A percentile compares a stretch with the other conserved stretches of the same genome.
These are phyloP conservation scores for Asterionellopsis glacialis DNA, from an alignment of 108 stramenopile species.

Conservation along the genomic window DNA sequence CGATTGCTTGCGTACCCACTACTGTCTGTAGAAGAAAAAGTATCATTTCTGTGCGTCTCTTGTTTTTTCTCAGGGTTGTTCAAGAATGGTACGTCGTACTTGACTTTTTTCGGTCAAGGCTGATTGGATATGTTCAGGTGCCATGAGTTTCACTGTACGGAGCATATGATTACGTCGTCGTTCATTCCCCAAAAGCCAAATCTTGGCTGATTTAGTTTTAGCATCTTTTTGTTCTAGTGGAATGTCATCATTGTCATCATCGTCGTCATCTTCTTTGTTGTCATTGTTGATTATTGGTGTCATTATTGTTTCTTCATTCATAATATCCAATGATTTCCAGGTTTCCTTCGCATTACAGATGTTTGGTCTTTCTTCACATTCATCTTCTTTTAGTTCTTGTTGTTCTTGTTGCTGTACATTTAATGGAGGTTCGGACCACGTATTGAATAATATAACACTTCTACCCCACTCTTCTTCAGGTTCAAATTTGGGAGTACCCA, in stretches of 20 bases:
- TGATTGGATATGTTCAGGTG: no score
- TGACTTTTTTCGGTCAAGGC: no score
- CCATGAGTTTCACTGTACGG: constrained; percentile 39
- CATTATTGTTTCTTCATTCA: constrained; percentile 14
- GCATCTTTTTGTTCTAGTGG: constrained; percentile 2
- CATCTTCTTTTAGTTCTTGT: not conserved
- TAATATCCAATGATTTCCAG: constrained; percentile 13
- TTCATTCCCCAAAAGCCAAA: constrained; percentile 71
- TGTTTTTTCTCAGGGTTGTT: no score
- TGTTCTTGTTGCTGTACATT: constrained; percentile 21
- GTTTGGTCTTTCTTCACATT: not conserved
- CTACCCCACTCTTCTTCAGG: constrained; percentile 56
- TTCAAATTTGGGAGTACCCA: constrained; percentile 34
- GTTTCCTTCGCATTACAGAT: not conserved
- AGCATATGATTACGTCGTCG: constrained; percentile 42
- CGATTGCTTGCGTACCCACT: no score
- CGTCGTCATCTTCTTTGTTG: no score
- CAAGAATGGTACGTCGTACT: no score
- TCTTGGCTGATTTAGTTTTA: constrained; percentile 32
- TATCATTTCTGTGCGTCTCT: no score
- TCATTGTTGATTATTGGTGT: constrained; percentile 1
- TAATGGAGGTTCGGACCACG: constrained; percentile 63
- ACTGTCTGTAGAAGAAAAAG: no score
- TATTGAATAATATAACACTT: constrained; percentile 77
- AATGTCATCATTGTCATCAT: no score